phyloP scores from a whole-genome alignment of 164 flowering plant genomes.

The Liriodendron chinense region DNA sequence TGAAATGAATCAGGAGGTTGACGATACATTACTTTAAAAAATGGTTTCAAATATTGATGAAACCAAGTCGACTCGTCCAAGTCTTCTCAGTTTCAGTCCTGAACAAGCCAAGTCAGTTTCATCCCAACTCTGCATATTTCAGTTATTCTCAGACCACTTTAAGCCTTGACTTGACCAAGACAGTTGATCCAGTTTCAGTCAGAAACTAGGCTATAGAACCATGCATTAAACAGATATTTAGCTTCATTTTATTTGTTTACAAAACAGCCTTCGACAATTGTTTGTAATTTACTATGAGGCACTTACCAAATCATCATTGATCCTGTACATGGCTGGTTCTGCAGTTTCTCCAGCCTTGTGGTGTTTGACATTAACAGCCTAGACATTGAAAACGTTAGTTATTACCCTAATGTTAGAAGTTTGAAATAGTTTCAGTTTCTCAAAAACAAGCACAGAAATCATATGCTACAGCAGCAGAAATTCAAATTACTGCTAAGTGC shows the following conservation, averaged over 20 bases:
- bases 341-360: slow-evolving; percentile 79
- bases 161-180: neutral
- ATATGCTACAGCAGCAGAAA: too few relatives aligned
- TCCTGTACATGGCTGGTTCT: slow-evolving; percentile 90
- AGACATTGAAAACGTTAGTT: neutral
- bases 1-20: neutral
- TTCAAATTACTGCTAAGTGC: too few relatives aligned
- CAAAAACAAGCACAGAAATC: too few relatives aligned
- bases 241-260: too few relatives aligned
- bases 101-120: neutral
- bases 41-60: neutral
- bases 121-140: neutral
- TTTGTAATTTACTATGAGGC: neutral
- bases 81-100: neutral
- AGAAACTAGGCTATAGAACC: neutral
- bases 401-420: neutral
- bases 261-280: neutral
- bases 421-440: too few relatives aligned
- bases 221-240: neutral
- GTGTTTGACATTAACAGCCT: slow-evolving; percentile 84
- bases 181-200: neutral
- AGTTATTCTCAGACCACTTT: neutral
- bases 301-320: slow-evolving; percentile 86
- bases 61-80: neutral
- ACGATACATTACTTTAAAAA: neutral